A percentile compares a stretch with the other conserved stretches of the same genome.
phyloP scores from a whole-genome alignment of 2,329 filamentous ascomycete species.

The Pseudogymnoascus sp. region DNA sequence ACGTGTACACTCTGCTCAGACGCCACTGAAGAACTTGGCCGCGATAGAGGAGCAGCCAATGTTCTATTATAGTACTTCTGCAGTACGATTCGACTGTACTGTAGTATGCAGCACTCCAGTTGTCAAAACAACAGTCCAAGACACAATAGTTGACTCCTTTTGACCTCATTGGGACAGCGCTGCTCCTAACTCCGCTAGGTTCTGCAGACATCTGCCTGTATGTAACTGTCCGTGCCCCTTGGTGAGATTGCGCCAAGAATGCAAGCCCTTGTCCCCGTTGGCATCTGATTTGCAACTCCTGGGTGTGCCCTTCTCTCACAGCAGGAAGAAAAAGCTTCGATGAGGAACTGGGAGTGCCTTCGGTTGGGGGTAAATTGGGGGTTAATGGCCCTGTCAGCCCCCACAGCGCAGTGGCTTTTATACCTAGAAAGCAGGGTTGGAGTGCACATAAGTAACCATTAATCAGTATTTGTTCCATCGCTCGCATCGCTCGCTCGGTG shows the following conservation, averaged over 20 bases:
- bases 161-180: not conserved
- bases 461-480: not conserved
- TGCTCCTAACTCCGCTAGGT: slow-evolving; percentile 4
- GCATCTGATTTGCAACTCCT: slow-evolving; percentile 4
- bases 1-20: not conserved
- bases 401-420: not conserved
- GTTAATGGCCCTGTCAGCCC: not conserved
- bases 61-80: not conserved
- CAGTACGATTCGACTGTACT: not conserved
- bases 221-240: slow-evolving; percentile 9
- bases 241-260: slow-evolving; percentile 10
- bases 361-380: not conserved
- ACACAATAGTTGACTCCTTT: slow-evolving; percentile 7
- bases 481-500: not conserved
- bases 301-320: not conserved
- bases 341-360: not conserved
- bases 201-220: slow-evolving; percentile 3
- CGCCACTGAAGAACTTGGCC: slow-evolving; percentile 9
- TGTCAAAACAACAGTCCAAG: not conserved
- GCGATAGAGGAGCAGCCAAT: not conserved
- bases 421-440: not conserved
- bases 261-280: slow-evolving; percentile 3
- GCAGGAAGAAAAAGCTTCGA: not conserved
- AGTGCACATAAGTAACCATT: not conserved
- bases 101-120: not conserved